Evolutionary conservation across 441 rosid genomes (phyloP).

Genomic region (Breynia disticha): DNA sequence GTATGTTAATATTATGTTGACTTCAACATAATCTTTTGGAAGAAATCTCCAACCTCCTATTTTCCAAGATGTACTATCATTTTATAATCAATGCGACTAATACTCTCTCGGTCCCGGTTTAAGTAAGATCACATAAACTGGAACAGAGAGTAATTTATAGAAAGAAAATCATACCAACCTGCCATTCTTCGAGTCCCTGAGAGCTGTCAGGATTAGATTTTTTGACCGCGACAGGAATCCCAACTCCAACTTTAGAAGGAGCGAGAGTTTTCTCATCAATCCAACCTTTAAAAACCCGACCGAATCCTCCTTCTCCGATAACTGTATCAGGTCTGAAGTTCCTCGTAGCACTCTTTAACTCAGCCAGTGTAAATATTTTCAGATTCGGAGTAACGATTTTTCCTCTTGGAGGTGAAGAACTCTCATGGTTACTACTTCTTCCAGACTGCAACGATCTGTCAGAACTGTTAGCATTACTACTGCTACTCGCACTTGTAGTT

Average conservation of each 20-base stretch:
- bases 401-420: no score
- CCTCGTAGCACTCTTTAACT: slow-evolving; percentile 40
- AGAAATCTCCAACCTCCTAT: no score
- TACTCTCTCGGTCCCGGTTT: no score
- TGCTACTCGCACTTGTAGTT: not conserved
- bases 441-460: not conserved
- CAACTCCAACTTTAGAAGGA: slow-evolving; percentile 49
- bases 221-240: slow-evolving; percentile 55
- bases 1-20: no score
- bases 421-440: slow-evolving; percentile 1
- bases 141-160: no score
- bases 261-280: slow-evolving; percentile 45
- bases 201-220: slow-evolving; percentile 43
- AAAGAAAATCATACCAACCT: slow-evolving; percentile 34
- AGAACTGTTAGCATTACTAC: not conserved
- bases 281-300: slow-evolving; percentile 64
- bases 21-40: no score
- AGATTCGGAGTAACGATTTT: slow-evolving; percentile 18
- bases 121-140: no score
- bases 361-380: slow-evolving; percentile 33
- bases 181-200: slow-evolving; percentile 51
- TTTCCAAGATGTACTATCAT: no score
- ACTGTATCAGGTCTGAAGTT: slow-evolving; percentile 48
- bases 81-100: no score
- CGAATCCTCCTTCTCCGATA: slow-evolving; percentile 65